phyloP scores from a whole-genome alignment of 2,329 filamentous ascomycete species.

The Ceratocystis cubensis region DNA sequence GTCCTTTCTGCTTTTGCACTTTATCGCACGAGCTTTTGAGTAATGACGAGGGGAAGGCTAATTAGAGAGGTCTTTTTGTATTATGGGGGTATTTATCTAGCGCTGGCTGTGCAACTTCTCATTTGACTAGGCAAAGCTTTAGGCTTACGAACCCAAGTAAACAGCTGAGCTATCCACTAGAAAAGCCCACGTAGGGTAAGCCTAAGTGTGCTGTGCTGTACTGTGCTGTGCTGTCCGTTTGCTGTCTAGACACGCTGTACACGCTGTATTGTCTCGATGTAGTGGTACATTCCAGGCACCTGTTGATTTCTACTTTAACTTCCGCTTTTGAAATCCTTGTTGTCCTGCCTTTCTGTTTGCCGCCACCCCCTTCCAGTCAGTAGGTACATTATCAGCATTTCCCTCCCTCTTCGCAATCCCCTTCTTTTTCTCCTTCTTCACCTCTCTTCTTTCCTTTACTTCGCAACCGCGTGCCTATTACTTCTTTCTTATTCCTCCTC shows the following conservation, averaged over 20 bases:
- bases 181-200: background rate
- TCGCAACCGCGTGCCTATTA: background rate
- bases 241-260: background rate
- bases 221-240: background rate
- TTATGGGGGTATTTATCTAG: background rate
- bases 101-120: background rate
- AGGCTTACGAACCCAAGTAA: too few species aligned
- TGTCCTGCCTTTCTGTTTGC: conserved; percentile 16
- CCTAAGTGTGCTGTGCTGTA: background rate
- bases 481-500: conserved; percentile 2
- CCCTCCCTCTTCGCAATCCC: background rate
- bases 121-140: background rate
- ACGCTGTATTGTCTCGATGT: background rate
- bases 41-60: too few species aligned
- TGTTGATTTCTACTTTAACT: conserved; percentile 17
- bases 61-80: background rate
- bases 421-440: background rate
- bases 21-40: too few species aligned
- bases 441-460: conserved; percentile 5
- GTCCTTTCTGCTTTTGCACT: too few species aligned
- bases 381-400: too few species aligned
- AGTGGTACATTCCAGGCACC: conserved; percentile 6
- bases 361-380: background rate
- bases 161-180: background rate
- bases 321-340: conserved; percentile 20